Evolutionary conservation across 768 basidiomycete genomes (phyloP), one percentile per base, ranked within the genome.

Genomic region (Suillus sp.): DNA sequence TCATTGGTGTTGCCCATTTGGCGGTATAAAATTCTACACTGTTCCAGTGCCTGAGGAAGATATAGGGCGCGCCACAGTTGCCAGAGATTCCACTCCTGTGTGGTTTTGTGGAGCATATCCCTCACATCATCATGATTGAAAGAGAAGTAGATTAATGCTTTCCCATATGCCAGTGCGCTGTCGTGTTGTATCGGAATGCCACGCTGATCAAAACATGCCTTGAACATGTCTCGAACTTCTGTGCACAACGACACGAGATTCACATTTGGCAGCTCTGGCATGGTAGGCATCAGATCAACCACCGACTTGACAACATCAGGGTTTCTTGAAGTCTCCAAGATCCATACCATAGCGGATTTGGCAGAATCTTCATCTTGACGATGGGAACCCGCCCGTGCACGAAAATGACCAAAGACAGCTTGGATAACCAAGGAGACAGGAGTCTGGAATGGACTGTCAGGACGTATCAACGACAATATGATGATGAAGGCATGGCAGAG

Each of bases 311-410:
- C 22, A 59, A 66, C 53, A 32, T 67, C 62, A 16, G 56, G 61
- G 55, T 66, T 56, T 30, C 42, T 63, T 11, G 66, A 67, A 30
- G 53, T 66, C 30, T 66, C 61, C 16, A 67, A 59, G 18, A 66
- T 42, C 66, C 66, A 45, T n/a, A 4, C n/a, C 43, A 45, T n/a
- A 10, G 43, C 43, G 3, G 43, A 45, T 45, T 3, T n/a, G 5
- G n/a, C 20, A 45, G n/a, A 45, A n/a, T n/a, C 43, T 45, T 45
- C n/a, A 45, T 45, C 20, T 45, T 45, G 43, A 11, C 11, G n/a
- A 1, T n/a, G 43, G 20, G 11, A 22, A n/a, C 20, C 3, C 4
- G 43, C n/a, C 10, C n/a, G 2, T 45, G 43, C n/a, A 45, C 43
- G n/a, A 45, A n/a, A 45, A 45, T n/a, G 9, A n/a, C 43, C 8